Percentiles rank a stretch among this genome's conserved stretches.
phyloP scores from a whole-genome alignment of 106 monocot species.

The Platanthera guangdongensis region DNA sequence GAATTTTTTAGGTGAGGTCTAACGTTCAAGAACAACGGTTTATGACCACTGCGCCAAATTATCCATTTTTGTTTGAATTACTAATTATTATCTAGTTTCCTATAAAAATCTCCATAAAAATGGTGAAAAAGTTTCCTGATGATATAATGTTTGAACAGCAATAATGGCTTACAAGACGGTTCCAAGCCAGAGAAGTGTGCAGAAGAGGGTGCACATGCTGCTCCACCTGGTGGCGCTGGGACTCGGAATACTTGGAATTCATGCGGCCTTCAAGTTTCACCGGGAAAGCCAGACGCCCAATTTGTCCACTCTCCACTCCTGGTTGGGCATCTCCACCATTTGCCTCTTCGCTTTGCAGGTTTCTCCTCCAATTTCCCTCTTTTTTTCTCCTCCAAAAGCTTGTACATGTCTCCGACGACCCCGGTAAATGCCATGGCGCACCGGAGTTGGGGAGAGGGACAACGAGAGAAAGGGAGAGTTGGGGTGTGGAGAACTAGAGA shows the following conservation, averaged over 20 bases:
- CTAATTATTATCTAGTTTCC: no score
- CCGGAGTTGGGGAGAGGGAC: no score
- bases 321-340: conserved; percentile 79
- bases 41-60: no score
- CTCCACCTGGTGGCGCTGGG: conserved; percentile 49
- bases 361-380: background rate
- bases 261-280: conserved; percentile 46
- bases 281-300: conserved; percentile 17
- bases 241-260: conserved; percentile 44
- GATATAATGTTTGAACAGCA: conserved; percentile 20
- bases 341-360: conserved; percentile 70
- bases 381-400: background rate
- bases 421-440: no score
- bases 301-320: conserved; percentile 56
- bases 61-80: no score
- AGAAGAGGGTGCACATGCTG: conserved; percentile 51
- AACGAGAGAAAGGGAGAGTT: no score
- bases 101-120: no score
- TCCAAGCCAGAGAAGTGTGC: conserved; percentile 16
- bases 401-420: no score
- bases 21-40: no score
- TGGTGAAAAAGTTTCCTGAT: background rate
- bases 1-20: no score
- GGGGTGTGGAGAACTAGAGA: no score
- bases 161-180: conserved; percentile 82